These are phyloP conservation scores for Epichloe hybrida DNA, from an alignment of 2,329 filamentous ascomycete genomes.

Conservation along the genomic window DNA sequence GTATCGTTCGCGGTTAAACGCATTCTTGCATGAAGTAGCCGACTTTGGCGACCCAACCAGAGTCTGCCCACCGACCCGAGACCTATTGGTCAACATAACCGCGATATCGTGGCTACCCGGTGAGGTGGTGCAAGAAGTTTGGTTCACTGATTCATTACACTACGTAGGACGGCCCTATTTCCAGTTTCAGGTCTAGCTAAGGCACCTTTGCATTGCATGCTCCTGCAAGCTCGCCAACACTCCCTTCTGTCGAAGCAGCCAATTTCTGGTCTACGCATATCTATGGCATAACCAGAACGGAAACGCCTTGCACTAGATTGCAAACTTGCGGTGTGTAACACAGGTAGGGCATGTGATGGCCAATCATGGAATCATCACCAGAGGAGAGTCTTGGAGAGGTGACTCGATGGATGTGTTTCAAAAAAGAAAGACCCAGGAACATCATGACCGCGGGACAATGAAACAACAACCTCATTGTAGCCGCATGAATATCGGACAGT, in stretches of 20 bases:
- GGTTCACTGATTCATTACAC: not conserved
- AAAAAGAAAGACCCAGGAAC: not conserved
- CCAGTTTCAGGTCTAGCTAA: not conserved
- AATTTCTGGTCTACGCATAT: not conserved
- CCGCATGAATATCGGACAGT: too few relatives aligned
- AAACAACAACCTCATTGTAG: too few relatives aligned
- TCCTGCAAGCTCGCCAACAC: not conserved
- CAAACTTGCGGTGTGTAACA: not conserved
- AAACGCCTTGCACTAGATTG: not conserved
- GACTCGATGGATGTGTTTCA: not conserved
- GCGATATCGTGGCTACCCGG: not conserved
- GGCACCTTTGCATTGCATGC: not conserved
- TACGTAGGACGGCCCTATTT: not conserved
- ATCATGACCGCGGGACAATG: too few relatives aligned
- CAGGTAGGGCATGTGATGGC: not conserved
- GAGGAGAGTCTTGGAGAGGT: not conserved
- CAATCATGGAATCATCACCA: not conserved
- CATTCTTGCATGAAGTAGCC: not conserved
- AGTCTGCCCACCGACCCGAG: not conserved
- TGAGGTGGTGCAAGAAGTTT: not conserved
- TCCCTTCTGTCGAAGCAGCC: not conserved
- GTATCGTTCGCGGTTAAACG: not conserved
- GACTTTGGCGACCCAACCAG: not conserved
- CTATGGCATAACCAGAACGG: not conserved
- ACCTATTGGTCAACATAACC: slow-evolving; percentile 1